These are phyloP conservation scores for Aspergillus clavatus DNA, from an alignment of 2,329 filamentous ascomycete species.

Conservation along the genomic window DNA sequence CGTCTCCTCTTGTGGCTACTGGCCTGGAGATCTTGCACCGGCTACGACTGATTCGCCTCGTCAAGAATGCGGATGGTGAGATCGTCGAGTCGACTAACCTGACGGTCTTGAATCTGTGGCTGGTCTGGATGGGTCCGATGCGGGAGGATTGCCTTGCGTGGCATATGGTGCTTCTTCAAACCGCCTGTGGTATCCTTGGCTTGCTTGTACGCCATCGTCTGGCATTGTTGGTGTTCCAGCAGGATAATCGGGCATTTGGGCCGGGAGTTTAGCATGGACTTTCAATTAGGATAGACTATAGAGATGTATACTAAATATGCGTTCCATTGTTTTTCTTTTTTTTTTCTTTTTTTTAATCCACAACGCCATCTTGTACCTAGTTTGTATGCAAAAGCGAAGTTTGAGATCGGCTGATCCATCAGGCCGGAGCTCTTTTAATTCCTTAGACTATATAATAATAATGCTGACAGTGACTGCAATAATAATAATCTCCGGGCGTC, in stretches of 20 bases:
- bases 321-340: not conserved
- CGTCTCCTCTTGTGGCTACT: constrained; percentile 58
- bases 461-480: too few relatives aligned
- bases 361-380: too few relatives aligned
- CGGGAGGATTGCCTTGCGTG: constrained; percentile 77
- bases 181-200: constrained; percentile 69
- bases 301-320: not conserved
- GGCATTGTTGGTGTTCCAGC: constrained; percentile 81
- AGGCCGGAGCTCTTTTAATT: too few relatives aligned
- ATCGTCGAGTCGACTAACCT: constrained; percentile 83
- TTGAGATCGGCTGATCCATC: too few relatives aligned
- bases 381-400: too few relatives aligned
- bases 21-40: constrained; percentile 64
- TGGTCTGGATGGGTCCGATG: constrained; percentile 90
- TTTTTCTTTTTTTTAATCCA: not conserved
- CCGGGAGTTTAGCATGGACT: constrained; percentile 2
- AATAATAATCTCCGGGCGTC: too few relatives aligned
- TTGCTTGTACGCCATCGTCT: constrained; percentile 81
- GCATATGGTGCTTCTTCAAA: constrained; percentile 77
- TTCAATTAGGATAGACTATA: not conserved
- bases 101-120: constrained; percentile 91
- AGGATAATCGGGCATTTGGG: constrained; percentile 62
- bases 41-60: constrained; percentile 64
- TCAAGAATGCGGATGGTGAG: constrained; percentile 60
- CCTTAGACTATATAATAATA: too few relatives aligned